These are phyloP conservation scores for Botrytis deweyae DNA, from an alignment of 2,329 filamentous ascomycete genomes.

Conservation along the genomic window DNA sequence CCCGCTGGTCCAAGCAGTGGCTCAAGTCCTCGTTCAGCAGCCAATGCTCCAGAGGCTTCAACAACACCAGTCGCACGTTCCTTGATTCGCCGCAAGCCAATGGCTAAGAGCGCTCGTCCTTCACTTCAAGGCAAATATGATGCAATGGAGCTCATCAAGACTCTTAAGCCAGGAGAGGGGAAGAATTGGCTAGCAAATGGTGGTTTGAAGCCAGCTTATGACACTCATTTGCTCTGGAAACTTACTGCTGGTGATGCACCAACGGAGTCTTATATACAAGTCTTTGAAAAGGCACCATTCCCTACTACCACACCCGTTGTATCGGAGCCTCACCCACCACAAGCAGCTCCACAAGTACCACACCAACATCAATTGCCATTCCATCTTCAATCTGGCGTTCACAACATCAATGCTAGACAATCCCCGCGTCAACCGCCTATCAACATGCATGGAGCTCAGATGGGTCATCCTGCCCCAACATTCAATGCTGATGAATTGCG, in stretches of 20 bases:
- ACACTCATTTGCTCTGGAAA: conserved; percentile 84
- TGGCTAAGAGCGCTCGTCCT: conserved; percentile 55
- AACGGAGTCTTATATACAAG: conserved; percentile 70
- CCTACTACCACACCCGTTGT: conserved; percentile 54
- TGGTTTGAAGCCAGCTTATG: conserved; percentile 80
- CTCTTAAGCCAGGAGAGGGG: conserved; percentile 51
- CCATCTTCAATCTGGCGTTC: conserved; percentile 74
- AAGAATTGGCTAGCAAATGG: conserved; percentile 73
- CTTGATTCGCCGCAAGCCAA: conserved; percentile 69
- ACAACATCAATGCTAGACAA: conserved; percentile 65
- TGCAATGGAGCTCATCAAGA: conserved; percentile 59
- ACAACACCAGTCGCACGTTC: conserved; percentile 46
- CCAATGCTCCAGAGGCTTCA: conserved; percentile 37
- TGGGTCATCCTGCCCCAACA: conserved; percentile 62
- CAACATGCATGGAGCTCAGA: conserved; percentile 72
- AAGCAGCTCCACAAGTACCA: conserved; percentile 69
- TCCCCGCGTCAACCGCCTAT: conserved; percentile 76
- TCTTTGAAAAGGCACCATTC: conserved; percentile 70
- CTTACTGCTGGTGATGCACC: conserved; percentile 68
- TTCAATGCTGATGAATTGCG: conserved; percentile 77
- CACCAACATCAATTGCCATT: conserved; percentile 83
- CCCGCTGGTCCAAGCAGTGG: conserved; percentile 64
- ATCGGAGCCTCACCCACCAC: conserved; percentile 63
- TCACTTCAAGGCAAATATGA: conserved; percentile 58
- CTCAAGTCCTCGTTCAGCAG: conserved; percentile 67